phyloP scores from a whole-genome alignment of 192 early-diverging fungal genomes.

The Allomyces javanicus region DNA sequence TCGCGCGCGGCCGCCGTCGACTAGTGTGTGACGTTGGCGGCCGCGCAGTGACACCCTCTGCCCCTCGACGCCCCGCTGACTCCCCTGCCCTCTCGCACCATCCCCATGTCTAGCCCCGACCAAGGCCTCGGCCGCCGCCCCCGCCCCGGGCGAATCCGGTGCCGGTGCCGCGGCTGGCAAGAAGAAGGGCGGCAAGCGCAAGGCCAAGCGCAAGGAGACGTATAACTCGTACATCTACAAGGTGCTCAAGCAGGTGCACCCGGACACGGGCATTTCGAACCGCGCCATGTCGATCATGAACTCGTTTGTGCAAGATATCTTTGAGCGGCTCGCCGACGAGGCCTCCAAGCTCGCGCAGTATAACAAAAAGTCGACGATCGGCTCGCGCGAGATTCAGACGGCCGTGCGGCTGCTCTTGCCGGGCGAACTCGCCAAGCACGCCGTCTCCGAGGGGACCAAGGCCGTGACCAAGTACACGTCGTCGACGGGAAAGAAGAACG shows the following conservation, averaged over 20 bases:
- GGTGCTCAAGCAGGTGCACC: slow-evolving; percentile 91
- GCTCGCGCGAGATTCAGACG: slow-evolving; percentile 89
- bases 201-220: slow-evolving; percentile 60
- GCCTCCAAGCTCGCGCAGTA: slow-evolving; percentile 69
- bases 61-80: too few species aligned
- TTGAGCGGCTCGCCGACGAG: slow-evolving; percentile 75
- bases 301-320: slow-evolving; percentile 95
- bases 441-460: slow-evolving; percentile 95
- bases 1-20: too few species aligned
- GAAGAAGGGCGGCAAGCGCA: slow-evolving; percentile 22
- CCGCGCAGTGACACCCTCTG: too few species aligned
- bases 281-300: slow-evolving; percentile 94
- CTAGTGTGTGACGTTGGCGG: too few species aligned
- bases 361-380: slow-evolving; percentile 91
- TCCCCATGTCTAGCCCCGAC: slow-evolving; percentile 9
- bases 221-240: slow-evolving; percentile 94
- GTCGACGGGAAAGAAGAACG: too few species aligned
- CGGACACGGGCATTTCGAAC: slow-evolving; percentile 91
- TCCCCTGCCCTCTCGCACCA: too few species aligned
- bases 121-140: slow-evolving; percentile 9
- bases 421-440: slow-evolving; percentile 90
- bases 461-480: slow-evolving; percentile 92
- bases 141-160: too few species aligned
- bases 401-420: slow-evolving; percentile 55
- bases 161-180: slow-evolving; percentile 5